phyloP scores from a whole-genome alignment of 108 stramenopile species.

The Pseudonitzschia pungens region DNA sequence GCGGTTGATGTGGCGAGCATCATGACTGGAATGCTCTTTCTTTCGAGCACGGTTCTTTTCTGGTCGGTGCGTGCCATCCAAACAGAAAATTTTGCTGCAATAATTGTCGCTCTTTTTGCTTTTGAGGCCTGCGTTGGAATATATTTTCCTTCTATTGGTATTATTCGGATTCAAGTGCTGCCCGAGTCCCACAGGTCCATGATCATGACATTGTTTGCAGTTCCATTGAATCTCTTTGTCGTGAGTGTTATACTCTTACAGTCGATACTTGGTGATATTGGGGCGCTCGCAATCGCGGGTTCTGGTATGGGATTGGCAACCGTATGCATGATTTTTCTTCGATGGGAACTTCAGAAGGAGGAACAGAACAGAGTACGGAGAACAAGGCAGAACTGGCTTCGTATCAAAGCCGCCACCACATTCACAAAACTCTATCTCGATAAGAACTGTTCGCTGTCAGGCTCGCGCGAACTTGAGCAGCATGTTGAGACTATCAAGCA shows the following conservation, averaged over 20 bases:
- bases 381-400: neutral
- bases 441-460: no score
- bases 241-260: constrained; percentile 87
- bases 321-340: constrained; percentile 61
- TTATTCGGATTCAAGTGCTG: constrained; percentile 90
- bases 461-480: no score
- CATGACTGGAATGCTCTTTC: constrained; percentile 63
- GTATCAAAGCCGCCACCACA: neutral
- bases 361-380: neutral
- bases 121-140: constrained; percentile 97
- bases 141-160: constrained; percentile 96
- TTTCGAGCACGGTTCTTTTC: constrained; percentile 84
- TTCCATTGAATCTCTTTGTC: constrained; percentile 91
- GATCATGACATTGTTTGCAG: constrained; percentile 96
- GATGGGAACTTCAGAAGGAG: neutral
- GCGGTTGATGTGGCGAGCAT: constrained; percentile 67
- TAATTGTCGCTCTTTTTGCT: constrained; percentile 69
- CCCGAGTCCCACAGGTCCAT: constrained; percentile 91
- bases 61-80: constrained; percentile 57
- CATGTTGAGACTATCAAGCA: no score
- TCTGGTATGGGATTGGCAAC: constrained; percentile 76
- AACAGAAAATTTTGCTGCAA: constrained; percentile 23
- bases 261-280: constrained; percentile 73
- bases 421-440: neutral
- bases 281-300: constrained; percentile 75